phyloP scores from a whole-genome alignment of 2,329 filamentous ascomycete genomes.

The Didymella pinodella region DNA sequence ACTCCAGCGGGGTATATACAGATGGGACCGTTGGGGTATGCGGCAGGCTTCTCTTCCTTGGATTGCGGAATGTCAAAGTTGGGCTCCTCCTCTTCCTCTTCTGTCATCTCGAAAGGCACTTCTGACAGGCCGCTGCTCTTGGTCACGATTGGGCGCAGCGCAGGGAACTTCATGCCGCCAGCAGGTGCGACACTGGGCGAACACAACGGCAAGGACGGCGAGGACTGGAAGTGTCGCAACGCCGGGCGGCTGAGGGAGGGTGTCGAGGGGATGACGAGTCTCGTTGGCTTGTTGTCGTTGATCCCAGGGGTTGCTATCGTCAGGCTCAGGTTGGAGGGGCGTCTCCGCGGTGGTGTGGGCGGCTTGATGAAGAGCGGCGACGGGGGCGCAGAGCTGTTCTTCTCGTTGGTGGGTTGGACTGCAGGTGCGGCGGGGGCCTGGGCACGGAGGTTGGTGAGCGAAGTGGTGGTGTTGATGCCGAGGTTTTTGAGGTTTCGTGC shows the following conservation, averaged over 20 bases:
- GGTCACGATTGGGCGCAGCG: constrained; percentile 45
- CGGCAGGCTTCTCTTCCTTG: constrained; percentile 74
- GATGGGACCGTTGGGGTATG: constrained; percentile 82
- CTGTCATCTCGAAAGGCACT: constrained; percentile 72
- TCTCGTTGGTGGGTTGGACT: constrained; percentile 57
- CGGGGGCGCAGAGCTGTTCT: constrained; percentile 67
- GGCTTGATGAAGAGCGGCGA: constrained; percentile 84
- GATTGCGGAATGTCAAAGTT: constrained; percentile 66
- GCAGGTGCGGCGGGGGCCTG: constrained; percentile 63
- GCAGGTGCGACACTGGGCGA: constrained; percentile 60
- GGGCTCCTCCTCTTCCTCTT: constrained; percentile 70
- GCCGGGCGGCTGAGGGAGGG: constrained; percentile 60
- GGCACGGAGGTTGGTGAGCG: constrained; percentile 55
- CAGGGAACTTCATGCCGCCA: constrained; percentile 61
- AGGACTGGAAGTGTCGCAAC: constrained; percentile 68
- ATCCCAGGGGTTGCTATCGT: constrained; percentile 71
- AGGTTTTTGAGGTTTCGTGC: constrained; percentile 85
- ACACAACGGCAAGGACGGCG: constrained; percentile 65
- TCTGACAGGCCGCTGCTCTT: constrained; percentile 54
- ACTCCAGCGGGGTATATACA: constrained; percentile 82
- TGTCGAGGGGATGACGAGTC: constrained; percentile 65
- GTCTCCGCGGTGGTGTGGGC: constrained; percentile 71
- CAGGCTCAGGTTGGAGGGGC: constrained; percentile 79
- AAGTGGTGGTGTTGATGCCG: constrained; percentile 72
- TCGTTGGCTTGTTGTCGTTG: constrained; percentile 66